Percentiles rank a stretch among this genome's conserved stretches.
Conservation (phyloP, 257 asterid genomes). For the Fraxinus anomala region DNA sequence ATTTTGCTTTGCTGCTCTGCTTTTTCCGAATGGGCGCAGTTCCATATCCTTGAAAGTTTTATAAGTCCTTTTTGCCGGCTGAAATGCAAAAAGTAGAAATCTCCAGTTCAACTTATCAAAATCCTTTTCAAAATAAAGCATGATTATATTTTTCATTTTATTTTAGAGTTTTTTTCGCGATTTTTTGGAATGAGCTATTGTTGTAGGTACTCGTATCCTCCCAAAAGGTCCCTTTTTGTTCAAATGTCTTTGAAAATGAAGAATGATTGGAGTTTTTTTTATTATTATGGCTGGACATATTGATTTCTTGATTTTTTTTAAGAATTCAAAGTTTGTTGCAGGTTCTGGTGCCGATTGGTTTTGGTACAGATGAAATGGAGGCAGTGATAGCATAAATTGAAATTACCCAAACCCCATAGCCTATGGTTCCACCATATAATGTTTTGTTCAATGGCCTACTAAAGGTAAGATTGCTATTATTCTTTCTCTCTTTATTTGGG, state of each 20-base stretch:
- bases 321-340: slow-evolving; percentile 20
- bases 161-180: not conserved
- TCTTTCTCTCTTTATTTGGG: not conserved
- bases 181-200: not conserved
- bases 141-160: not conserved
- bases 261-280: not conserved
- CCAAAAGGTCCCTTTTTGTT: not conserved
- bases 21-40: too few species aligned
- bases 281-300: not conserved
- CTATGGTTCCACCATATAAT: slow-evolving; percentile 46
- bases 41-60: too few species aligned
- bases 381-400: too few species aligned
- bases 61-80: too few species aligned
- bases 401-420: too few species aligned
- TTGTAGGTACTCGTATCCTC: not conserved
- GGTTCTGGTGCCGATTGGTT: slow-evolving; percentile 92
- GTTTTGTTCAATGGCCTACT: slow-evolving; percentile 82
- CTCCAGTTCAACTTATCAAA: too few species aligned
- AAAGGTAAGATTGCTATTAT: slow-evolving; percentile 49
- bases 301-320: not conserved
- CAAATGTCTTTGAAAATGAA: not conserved
- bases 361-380: slow-evolving; percentile 91
- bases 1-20: too few species aligned
- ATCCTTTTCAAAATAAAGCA: not conserved
- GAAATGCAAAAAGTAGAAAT: too few species aligned